phyloP scores from a whole-genome alignment of 805 yeast species.

The Lipomyces yamanashiensis region DNA sequence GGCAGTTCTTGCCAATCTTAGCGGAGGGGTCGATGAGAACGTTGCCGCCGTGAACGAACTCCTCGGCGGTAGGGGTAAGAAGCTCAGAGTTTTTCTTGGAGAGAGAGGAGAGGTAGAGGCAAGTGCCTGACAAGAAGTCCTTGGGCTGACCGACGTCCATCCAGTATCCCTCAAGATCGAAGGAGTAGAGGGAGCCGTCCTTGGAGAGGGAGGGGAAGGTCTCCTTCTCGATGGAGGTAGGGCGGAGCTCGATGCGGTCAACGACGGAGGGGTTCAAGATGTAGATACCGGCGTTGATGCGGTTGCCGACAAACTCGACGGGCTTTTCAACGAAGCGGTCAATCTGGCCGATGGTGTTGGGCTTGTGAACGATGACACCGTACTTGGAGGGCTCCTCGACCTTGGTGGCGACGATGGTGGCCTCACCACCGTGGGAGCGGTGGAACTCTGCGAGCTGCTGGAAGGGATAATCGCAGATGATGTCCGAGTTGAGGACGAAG shows the following conservation, averaged over 20 bases:
- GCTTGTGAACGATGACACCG: constrained; percentile 98
- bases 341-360: constrained; percentile 90
- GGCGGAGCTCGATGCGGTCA: constrained; percentile 95
- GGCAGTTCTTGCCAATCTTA: constrained; percentile 86
- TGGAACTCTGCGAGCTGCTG: constrained; percentile 90
- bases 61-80: constrained; percentile 64
- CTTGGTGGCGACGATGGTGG: constrained; percentile 98
- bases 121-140: constrained; percentile 96
- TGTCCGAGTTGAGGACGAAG: constrained; percentile 97
- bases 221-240: constrained; percentile 99
- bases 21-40: constrained; percentile 95
- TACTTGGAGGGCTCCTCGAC: constrained; percentile 99
- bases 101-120: constrained; percentile 84
- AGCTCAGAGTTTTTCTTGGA: constrained; percentile 75
- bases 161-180: constrained; percentile 99
- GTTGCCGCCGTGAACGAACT: constrained; percentile 84
- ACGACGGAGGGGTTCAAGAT: constrained; percentile 96
- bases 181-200: constrained; percentile 85
- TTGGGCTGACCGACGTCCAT: constrained; percentile 99
- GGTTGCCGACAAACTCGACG: constrained; percentile 98
- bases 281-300: constrained; percentile 99
- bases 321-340: constrained; percentile 99
- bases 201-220: constrained; percentile 97
- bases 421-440: constrained; percentile 93
- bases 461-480: constrained; percentile 98